Base-by-base conservation (phyloP, 257 asterid species). In the Solanum rostratum region DNA sequence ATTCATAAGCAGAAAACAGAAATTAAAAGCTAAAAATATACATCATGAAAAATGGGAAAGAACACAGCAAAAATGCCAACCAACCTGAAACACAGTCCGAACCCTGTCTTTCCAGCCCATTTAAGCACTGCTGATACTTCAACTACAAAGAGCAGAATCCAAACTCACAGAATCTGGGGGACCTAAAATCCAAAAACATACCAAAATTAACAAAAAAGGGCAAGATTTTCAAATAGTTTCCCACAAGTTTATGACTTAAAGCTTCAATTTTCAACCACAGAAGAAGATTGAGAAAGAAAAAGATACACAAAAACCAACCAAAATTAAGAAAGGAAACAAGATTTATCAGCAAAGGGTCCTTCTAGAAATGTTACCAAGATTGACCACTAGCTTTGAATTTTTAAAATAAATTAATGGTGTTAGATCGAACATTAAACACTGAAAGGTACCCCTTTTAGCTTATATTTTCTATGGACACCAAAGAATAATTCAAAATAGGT, bases 11-110 rank as follows among this genome's bases (percentile, higher is more conserved):
- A 76, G 27, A 49, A n/a, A 46, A 10, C 62, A 76, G 45, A 76
- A 49, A 76, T 76, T 27, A 76, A 45, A 46, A 76, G 29, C 54
- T 5, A 16, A 15, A 19, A 70, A 1, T 18, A 10, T 57, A 50
- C 50, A 81, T 33, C 20, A 45, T 46, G n/a, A 19, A 79, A 71
- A 39, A 22, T 7, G 63, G 54, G 39, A 2, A 81, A 52, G 45
- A 12, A 2, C 12, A 2, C 24, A n/a, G 41, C 7, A n/a, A 41
- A 46, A 57, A 15, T n/a, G 46, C 52, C 24, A 13, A 85, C 93
- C 59, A 86, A 94, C 98, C 98, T 89, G 97, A 87, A 93, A 90
- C 85, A 93, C 87, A 82, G 89, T 88, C 86, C 90, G 70, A 83
- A 91, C 65, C 87, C 84, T 68, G 80, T 87, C 86, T 86, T 85